Percentiles rank a stretch among this genome's conserved stretches.
phyloP scores from a whole-genome alignment of 306 rosid genomes.

The Lagenaria siceraria region DNA sequence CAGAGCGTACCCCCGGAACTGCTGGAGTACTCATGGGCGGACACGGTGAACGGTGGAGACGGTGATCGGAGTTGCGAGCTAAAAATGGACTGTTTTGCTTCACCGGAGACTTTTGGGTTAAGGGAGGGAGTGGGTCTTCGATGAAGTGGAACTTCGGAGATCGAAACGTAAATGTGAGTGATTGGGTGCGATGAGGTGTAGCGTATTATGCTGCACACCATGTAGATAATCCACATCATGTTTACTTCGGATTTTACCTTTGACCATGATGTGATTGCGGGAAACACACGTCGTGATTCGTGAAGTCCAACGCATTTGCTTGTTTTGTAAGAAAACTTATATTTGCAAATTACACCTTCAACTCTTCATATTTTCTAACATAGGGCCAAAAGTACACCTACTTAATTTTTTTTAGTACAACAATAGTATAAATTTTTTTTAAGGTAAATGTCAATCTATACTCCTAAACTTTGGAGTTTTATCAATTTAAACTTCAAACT shows the following conservation, averaged over 20 bases:
- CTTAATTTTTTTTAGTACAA: too few relatives aligned
- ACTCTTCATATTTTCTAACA: neutral
- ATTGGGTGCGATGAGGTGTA: neutral
- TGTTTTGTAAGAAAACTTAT: neutral
- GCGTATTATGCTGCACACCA: neutral
- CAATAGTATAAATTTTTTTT: too few relatives aligned
- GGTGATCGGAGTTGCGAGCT: slow-evolving; percentile 1
- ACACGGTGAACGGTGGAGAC: slow-evolving; percentile 8
- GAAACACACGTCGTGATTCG: neutral
- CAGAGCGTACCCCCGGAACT: slow-evolving; percentile 30
- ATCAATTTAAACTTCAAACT: too few relatives aligned
- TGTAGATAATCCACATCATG: neutral
- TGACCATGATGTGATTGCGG: neutral
- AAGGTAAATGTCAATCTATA: too few relatives aligned
- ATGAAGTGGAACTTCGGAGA: neutral
- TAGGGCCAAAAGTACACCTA: too few relatives aligned
- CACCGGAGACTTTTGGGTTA: slow-evolving; percentile 1
- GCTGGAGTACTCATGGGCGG: slow-evolving; percentile 43
- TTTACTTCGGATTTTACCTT: neutral
- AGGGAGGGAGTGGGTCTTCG: neutral
- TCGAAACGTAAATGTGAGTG: neutral
- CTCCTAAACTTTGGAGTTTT: too few relatives aligned
- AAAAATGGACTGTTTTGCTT: neutral
- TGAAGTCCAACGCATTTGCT: neutral
- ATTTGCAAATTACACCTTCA: neutral